Base-by-base conservation (phyloP, 495 filamentous ascomycete genomes). In the Massariosphaeria phaeospora region DNA sequence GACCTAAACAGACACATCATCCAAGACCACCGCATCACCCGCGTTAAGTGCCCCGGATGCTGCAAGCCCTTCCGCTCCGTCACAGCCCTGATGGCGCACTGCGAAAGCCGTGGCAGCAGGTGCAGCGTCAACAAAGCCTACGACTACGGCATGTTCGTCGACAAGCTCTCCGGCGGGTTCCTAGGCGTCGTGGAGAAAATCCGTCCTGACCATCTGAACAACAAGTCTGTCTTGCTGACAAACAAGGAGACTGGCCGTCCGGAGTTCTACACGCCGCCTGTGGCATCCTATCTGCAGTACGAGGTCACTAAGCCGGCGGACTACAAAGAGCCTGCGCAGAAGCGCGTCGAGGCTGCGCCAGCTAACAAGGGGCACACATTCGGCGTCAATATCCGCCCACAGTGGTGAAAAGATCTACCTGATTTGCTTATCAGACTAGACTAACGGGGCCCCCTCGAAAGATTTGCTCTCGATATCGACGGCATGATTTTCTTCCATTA, bases 161-260 rank as follows among this genome's bases (percentile, higher is more conserved):
- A 76, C 27, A 67, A 75, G 20, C 25, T 79, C 7, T 74, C 67
- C 10, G 77, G 77, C 8, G 80, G 80, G 0, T 68, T 79, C 57
- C 40, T 72, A 7, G 24, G 42, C 11, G 61, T 57, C 26, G 31
- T 43, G 35, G 41, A 57, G 25, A 45, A 50, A 39, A 47, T 39
- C 12, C 57, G 58, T 12, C 58, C 61, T 3, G 57, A 64, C 11
- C 29, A 41, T 44, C 5, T 53, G 0, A n/a, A 60, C 20, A 59
- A 58, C 31, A 42, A 42, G 1, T 13, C 34, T 10, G 41, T 62
- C 52, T 13, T 0, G 38, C 9, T 58, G 21, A 2, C 1, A 10
- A 45, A 63, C 27, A 1, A 3, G 1, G 49, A 48, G n/a, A 48
- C 39, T 2, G 47, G 47, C 10, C 23, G 39, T 12, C n/a, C 42